These are phyloP conservation scores for Xylariaceae sp. DNA, from an alignment of 2,329 filamentous ascomycete species.

Conservation along the genomic window DNA sequence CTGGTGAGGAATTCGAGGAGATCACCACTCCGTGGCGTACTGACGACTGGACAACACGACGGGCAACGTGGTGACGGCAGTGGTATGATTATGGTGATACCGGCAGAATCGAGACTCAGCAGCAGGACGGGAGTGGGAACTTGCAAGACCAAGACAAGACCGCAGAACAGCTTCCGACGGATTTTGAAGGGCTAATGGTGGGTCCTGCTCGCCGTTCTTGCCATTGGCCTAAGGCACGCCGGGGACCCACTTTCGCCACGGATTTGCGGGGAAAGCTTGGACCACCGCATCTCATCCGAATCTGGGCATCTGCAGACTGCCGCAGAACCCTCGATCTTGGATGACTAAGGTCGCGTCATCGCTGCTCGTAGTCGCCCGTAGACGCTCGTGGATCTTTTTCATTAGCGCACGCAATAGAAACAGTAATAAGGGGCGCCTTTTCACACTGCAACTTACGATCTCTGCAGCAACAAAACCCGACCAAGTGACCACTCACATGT, in stretches of 20 bases:
- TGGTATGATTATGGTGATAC: conserved; percentile 13
- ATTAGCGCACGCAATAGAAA: too few relatives aligned
- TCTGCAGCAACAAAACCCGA: too few relatives aligned
- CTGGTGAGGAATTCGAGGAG: conserved; percentile 22
- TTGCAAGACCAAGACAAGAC: not conserved
- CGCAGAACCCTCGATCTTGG: not conserved
- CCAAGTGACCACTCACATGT: too few relatives aligned
- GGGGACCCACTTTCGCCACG: not conserved
- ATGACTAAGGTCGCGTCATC: not conserved
- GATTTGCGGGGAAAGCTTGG: not conserved
- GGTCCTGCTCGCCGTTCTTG: not conserved
- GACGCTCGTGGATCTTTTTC: not conserved
- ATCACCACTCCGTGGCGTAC: conserved; percentile 21
- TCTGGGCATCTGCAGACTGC: not conserved
- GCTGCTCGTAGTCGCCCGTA: not conserved
- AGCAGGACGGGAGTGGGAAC: not conserved
- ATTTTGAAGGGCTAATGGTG: not conserved
- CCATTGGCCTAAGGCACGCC: not conserved
- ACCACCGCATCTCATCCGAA: not conserved
- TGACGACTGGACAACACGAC: conserved; percentile 8
- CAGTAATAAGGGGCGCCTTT: too few relatives aligned
- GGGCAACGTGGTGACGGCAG: conserved; percentile 5
- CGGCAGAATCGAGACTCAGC: not conserved
- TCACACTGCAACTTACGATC: too few relatives aligned
- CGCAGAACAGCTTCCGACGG: not conserved